Evolutionary conservation across 2,329 filamentous ascomycete species (phyloP).

Genomic region (Alternaria angustiovoidea): DNA sequence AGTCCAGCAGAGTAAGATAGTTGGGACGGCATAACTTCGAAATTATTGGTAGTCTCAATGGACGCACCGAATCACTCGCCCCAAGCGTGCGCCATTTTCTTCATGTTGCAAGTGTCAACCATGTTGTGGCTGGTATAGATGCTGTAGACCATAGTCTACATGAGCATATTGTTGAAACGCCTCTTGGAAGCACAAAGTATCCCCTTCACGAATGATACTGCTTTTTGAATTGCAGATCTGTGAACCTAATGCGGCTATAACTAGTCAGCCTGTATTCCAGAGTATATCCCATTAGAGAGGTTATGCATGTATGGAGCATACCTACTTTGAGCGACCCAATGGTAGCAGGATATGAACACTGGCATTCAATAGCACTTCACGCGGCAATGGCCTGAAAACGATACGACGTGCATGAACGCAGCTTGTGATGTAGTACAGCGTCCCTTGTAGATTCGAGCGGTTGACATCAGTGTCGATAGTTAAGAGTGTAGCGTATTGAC

Average conservation of each 20-base stretch:
- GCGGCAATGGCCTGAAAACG: neutral
- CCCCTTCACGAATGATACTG: neutral
- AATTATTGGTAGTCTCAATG: neutral
- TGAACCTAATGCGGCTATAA: neutral
- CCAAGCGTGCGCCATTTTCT: neutral
- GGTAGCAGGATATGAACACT: neutral
- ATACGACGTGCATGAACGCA: neutral
- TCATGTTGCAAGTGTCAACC: constrained; percentile 8
- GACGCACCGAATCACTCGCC: neutral
- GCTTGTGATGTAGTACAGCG: neutral
- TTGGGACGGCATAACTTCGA: neutral
- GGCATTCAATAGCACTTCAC: neutral
- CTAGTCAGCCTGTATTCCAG: neutral
- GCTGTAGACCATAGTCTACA: constrained; percentile 4
- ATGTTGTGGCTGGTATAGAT: constrained; percentile 8
- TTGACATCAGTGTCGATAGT: neutral
- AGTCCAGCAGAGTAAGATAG: neutral
- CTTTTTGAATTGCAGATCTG: neutral
- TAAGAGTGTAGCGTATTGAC: neutral
- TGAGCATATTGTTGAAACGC: neutral
- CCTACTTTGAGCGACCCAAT: neutral
- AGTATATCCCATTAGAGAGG: neutral
- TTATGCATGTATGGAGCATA: neutral
- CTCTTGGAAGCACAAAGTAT: neutral
- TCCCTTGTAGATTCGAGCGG: neutral